Conservation (phyloP, 305 asterid species). For the Solanum hybrid region DNA sequence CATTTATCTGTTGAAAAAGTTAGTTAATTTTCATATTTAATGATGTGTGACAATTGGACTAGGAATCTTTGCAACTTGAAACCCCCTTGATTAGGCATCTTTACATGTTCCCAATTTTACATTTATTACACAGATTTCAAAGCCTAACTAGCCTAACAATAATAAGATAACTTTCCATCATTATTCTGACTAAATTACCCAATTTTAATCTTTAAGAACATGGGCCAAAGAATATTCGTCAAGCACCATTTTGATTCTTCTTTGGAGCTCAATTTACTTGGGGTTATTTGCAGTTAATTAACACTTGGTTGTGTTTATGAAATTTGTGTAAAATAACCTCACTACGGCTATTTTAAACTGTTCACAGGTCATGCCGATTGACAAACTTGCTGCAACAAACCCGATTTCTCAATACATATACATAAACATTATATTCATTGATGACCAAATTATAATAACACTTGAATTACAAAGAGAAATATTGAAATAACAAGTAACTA, state of each 20-base stretch:
- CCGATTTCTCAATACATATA: too few species aligned
- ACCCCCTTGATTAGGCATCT: not conserved
- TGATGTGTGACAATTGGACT: not conserved
- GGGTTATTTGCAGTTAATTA: not conserved
- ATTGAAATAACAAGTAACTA: too few species aligned
- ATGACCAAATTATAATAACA: too few species aligned
- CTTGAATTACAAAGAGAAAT: too few species aligned
- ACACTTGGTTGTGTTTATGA: not conserved
- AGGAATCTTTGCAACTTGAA: not conserved
- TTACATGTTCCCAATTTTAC: not conserved
- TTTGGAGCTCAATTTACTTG: not conserved
- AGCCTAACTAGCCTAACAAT: not conserved
- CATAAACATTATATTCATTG: too few species aligned
- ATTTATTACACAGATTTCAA: not conserved
- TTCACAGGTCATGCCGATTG: not conserved
- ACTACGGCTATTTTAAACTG: not conserved
- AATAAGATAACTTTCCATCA: not conserved
- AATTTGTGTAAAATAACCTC: not conserved
- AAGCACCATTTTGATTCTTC: conserved; percentile 4
- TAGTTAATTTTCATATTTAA: not conserved
- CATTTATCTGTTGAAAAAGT: not conserved
- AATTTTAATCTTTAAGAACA: not conserved
- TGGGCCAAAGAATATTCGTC: not conserved
- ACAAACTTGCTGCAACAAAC: not conserved
- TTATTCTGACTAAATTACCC: not conserved